These are phyloP conservation scores for Schwanniomyces vanrijiae DNA, from an alignment of 805 yeast species.

Conservation along the genomic window DNA sequence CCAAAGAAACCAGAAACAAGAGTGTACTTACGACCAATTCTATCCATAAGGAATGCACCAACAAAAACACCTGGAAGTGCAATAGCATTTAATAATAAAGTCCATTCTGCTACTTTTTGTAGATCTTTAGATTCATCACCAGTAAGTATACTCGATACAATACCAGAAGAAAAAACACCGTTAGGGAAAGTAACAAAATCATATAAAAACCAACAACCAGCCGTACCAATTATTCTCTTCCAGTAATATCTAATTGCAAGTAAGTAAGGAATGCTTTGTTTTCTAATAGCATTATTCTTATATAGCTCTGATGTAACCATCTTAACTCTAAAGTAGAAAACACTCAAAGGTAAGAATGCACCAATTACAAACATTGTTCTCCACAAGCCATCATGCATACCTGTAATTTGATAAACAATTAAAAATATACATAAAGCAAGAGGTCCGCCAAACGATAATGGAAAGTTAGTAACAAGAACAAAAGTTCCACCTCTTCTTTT, in stretches of 20 bases:
- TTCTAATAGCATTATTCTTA: conserved; percentile 60
- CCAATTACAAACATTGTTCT: conserved; percentile 69
- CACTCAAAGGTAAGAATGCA: conserved; percentile 65
- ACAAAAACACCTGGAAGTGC: conserved; percentile 72
- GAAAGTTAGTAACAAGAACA: conserved; percentile 68
- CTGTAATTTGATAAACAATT: conserved; percentile 62
- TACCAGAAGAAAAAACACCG: conserved; percentile 63
- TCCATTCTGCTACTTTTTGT: conserved; percentile 71
- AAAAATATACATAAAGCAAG: conserved; percentile 66
- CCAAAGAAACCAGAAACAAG: conserved; percentile 71
- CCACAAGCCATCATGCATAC: conserved; percentile 57
- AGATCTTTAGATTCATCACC: conserved; percentile 34
- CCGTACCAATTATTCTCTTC: conserved; percentile 66
- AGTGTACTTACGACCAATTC: conserved; percentile 69
- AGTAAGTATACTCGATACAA: conserved; percentile 52
- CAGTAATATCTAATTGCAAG: conserved; percentile 67
- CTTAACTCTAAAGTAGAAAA: conserved; percentile 69
- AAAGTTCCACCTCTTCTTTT: conserved; percentile 66
- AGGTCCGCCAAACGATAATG: conserved; percentile 78
- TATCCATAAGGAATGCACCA: conserved; percentile 67
- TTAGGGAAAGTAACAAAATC: conserved; percentile 83
- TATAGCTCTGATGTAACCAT: conserved; percentile 68
- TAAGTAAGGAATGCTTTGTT: conserved; percentile 50
- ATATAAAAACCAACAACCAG: conserved; percentile 76
- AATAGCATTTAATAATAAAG: conserved; percentile 59